Evolutionary conservation across 768 basidiomycete species (phyloP).

Genomic region (Naganishia friedmannii): DNA sequence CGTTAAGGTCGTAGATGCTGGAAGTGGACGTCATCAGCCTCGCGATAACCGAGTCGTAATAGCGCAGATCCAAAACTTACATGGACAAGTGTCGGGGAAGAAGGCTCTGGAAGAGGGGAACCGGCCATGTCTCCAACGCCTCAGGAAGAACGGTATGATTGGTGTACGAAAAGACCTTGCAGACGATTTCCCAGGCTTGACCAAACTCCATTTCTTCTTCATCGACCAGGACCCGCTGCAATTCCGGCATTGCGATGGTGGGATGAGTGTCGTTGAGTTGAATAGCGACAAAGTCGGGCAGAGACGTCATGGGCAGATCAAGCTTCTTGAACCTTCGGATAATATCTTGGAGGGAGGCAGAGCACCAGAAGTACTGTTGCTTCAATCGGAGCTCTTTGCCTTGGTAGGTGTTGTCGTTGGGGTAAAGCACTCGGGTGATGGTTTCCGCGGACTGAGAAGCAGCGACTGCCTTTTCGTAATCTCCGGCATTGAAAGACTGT

Average conservation of each 20-base stretch:
- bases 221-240: slow-evolving; percentile 81
- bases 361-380: slow-evolving; percentile 78
- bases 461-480: slow-evolving; percentile 86
- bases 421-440: slow-evolving; percentile 92
- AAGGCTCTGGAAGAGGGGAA: slow-evolving; percentile 77
- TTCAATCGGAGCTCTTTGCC: slow-evolving; percentile 67
- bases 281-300: slow-evolving; percentile 82
- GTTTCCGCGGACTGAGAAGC: slow-evolving; percentile 85
- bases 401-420: slow-evolving; percentile 73
- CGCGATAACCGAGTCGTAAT: slow-evolving; percentile 31
- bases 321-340: slow-evolving; percentile 88
- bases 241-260: slow-evolving; percentile 87
- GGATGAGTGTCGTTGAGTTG: slow-evolving; percentile 98
- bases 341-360: slow-evolving; percentile 76
- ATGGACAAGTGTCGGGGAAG: slow-evolving; percentile 63
- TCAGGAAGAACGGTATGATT: slow-evolving; percentile 74
- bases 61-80: neutral
- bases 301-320: slow-evolving; percentile 70
- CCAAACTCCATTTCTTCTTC: slow-evolving; percentile 86
- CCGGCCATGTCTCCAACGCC: slow-evolving; percentile 75
- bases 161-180: slow-evolving; percentile 90
- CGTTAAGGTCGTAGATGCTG: slow-evolving; percentile 32
- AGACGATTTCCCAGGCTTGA: slow-evolving; percentile 81
- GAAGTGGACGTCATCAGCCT: slow-evolving; percentile 41
- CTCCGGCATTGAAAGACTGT: slow-evolving; percentile 89